These are phyloP conservation scores for Gentiana dahurica DNA, from an alignment of 257 asterid species.

Conservation along the genomic window DNA sequence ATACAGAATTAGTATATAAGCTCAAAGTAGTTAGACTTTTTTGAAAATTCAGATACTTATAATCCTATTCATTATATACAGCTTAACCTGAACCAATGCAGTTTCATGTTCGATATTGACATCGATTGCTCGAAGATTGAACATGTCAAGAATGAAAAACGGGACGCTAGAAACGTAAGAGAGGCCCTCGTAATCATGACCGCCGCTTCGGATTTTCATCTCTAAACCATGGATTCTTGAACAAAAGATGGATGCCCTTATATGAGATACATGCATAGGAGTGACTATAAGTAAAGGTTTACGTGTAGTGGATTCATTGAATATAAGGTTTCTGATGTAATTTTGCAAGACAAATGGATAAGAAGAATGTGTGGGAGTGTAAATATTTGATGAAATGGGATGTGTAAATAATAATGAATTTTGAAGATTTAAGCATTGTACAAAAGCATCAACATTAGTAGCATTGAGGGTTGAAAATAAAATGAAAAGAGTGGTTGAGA, in stretches of 20 bases:
- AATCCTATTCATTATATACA: no score
- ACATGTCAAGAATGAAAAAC: slow-evolving; percentile 3
- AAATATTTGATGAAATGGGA: no score
- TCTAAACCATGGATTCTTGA: background rate
- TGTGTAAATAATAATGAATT: no score
- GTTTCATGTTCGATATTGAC: background rate
- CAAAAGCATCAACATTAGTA: no score
- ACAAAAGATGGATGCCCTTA: background rate
- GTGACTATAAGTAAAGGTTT: background rate
- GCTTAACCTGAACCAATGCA: slow-evolving; percentile 14
- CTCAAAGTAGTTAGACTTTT: no score
- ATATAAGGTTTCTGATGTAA: background rate
- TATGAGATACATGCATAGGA: background rate
- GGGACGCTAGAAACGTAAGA: background rate
- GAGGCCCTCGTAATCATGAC: slow-evolving; percentile 3
- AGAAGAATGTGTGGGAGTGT: no score
- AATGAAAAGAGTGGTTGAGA: no score
- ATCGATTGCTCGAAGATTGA: background rate
- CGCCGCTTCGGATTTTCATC: slow-evolving; percentile 2
- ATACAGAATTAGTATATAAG: no score
- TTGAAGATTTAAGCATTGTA: no score
- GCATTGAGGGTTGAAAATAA: no score
- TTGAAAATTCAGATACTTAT: no score
- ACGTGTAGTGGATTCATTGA: background rate
- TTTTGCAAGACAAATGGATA: no score